Base-by-base conservation (phyloP, 2,329 filamentous ascomycete species). In the Beauveria sp. region DNA sequence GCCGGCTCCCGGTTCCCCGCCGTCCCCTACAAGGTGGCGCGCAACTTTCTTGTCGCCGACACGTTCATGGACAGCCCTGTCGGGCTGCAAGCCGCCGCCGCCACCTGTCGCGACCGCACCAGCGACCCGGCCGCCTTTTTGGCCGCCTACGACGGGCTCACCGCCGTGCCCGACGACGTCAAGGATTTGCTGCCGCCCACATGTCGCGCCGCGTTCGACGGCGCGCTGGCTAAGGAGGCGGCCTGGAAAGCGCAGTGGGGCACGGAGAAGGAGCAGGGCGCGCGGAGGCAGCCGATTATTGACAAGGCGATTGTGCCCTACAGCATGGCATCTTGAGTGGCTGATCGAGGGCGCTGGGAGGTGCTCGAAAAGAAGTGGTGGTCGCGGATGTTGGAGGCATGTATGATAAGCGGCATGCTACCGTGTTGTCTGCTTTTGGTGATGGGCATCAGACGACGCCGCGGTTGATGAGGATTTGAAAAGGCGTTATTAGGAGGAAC, bases 201-300 rank as follows among this genome's bases (percentile, higher is more conserved):
- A 64, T 94, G 91, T 71, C 83, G 88, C 43, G 76, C 79, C 43
- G 88, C 90, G 0, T 92, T 96, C 64, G 79, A 91, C 55, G 78
- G 82, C 58, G 87, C 90, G 3, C 77, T 86, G 56, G 75, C 76
- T 12, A 79, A 81, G 59, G 90, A 96, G 72, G 72, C 75, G 63
- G 75, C 81, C 59, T 97, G 92, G 90, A 90, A 90, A 71, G 77
- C 74, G 37, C 82, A 80, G 64, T 96, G 92, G 91, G 83, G 83
- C 18, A 80, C 83, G 5, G 92, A 97, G 74, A 78, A 72, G 41
- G 74, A 80, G 10, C 83, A 84, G 62, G 78, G 75, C 62, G 77
- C 79, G 44, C 77, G 84, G 59, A 74, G 78, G 53, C 70, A 76
- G 54, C 84, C 84, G 1, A 70, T 80, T 46, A 85, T 88, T 63